Evolutionary conservation across 2,329 filamentous ascomycete species (phyloP).

Genomic region (Hirsutella thompsonii): DNA sequence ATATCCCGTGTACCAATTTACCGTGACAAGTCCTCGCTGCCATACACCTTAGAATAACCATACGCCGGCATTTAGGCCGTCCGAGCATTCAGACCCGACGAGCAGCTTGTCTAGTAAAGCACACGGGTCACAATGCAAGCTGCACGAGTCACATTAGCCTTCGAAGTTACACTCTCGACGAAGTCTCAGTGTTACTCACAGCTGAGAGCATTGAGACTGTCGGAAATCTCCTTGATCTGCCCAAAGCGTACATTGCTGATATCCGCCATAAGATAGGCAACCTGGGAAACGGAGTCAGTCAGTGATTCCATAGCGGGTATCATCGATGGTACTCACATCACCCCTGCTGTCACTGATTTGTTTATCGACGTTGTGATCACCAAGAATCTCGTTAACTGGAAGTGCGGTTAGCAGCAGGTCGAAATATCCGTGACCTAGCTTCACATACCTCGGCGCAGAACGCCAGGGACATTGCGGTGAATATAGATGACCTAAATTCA

Average conservation of each 20-base stretch:
- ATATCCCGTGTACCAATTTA: too few relatives aligned
- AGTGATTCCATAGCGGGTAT: too few relatives aligned
- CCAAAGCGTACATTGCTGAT: conserved; percentile 71
- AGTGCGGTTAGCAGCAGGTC: background rate
- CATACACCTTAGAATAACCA: too few relatives aligned
- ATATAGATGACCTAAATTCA: conserved; percentile 68
- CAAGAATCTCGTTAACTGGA: conserved; percentile 82
- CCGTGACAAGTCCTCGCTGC: too few relatives aligned
- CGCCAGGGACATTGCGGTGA: conserved; percentile 91
- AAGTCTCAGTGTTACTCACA: conserved; percentile 39
- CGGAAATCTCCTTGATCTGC: conserved; percentile 78
- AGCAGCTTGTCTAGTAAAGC: conserved; percentile 25
- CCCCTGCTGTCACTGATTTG: conserved; percentile 94
- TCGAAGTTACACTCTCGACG: background rate
- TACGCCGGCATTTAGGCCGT: too few relatives aligned
- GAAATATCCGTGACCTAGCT: conserved; percentile 1
- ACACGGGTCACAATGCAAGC: conserved; percentile 34
- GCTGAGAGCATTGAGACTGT: conserved; percentile 66
- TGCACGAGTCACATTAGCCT: conserved; percentile 6
- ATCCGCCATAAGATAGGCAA: conserved; percentile 96
- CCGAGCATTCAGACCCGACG: too few relatives aligned
- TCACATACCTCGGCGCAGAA: conserved; percentile 62
- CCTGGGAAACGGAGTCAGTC: too few relatives aligned
- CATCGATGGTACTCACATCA: conserved; percentile 42
- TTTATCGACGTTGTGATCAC: conserved; percentile 96